A percentile compares a stretch with the other conserved stretches of the same genome.
Evolutionary conservation across 495 filamentous ascomycete species (phyloP).

Genomic region (Lasiosphaeris hirsuta): DNA sequence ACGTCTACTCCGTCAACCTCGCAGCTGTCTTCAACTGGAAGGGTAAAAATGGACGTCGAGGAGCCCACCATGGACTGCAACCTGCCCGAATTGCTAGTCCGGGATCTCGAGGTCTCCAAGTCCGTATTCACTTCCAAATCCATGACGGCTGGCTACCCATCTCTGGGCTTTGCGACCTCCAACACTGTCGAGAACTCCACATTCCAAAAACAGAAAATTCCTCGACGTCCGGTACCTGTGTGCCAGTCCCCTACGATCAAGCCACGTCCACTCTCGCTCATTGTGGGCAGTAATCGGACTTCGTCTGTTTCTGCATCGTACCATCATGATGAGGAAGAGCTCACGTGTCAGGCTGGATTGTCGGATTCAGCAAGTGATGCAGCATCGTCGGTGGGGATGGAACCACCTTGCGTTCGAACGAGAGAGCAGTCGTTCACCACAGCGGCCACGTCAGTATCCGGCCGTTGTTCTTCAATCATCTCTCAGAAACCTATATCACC

Average conservation of each 20-base stretch:
- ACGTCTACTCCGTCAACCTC: not conserved
- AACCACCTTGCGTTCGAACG: conserved; percentile 24
- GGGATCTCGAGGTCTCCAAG: conserved; percentile 38
- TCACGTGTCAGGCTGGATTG: not conserved
- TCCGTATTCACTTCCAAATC: conserved; percentile 37
- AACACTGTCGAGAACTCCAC: conserved; percentile 19
- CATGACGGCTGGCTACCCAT: conserved; percentile 41
- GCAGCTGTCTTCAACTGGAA: not conserved
- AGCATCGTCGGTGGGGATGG: conserved; percentile 24
- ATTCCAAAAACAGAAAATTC: conserved; percentile 10
- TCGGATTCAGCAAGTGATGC: conserved; percentile 24
- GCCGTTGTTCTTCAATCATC: conserved; percentile 27
- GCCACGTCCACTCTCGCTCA: not conserved
- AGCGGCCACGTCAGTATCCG: conserved; percentile 33
- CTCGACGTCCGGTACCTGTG: conserved; percentile 6
- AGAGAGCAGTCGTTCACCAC: conserved; percentile 36
- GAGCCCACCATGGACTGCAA: conserved; percentile 34
- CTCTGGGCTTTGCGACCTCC: conserved; percentile 26
- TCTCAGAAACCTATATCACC: conserved; percentile 22
- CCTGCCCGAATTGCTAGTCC: conserved; percentile 43
- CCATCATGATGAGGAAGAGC: conserved; percentile 1
- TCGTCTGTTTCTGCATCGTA: not conserved
- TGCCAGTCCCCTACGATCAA: not conserved
- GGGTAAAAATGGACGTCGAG: conserved; percentile 11
- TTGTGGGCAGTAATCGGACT: not conserved